phyloP scores from a whole-genome alignment of 768 basidiomycete genomes.

The Pleurotus tuoliensis region DNA sequence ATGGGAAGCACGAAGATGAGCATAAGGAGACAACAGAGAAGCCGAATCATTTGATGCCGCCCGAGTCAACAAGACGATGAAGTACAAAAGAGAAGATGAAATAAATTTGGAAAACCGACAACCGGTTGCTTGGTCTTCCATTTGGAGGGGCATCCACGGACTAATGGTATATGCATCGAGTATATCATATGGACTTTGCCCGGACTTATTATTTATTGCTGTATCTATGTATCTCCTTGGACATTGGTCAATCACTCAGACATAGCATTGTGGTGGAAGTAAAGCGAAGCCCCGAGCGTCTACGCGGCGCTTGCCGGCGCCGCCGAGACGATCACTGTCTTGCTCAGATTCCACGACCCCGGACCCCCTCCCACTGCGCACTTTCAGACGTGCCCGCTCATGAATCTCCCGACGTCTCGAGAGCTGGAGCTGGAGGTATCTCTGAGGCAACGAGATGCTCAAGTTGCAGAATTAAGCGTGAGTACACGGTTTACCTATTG shows the following conservation, averaged over 20 bases:
- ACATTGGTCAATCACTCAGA: too few species aligned
- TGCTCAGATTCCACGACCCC: neutral
- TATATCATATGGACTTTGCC: too few species aligned
- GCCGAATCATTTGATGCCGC: too few species aligned
- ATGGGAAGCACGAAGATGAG: too few species aligned
- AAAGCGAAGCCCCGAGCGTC: neutral
- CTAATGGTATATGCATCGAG: too few species aligned
- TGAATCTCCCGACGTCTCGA: slow-evolving; percentile 71
- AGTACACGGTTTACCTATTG: slow-evolving; percentile 23
- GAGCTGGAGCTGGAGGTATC: slow-evolving; percentile 81
- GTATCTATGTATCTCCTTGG: neutral
- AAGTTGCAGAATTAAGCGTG: slow-evolving; percentile 70
- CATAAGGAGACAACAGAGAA: too few species aligned
- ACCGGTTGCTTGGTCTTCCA: too few species aligned
- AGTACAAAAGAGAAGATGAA: too few species aligned
- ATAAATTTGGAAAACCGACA: too few species aligned
- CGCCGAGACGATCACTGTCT: neutral
- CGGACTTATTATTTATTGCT: neutral
- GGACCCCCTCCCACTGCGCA: slow-evolving; percentile 3
- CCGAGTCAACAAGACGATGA: too few species aligned
- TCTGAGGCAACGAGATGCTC: slow-evolving; percentile 70
- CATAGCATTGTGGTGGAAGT: too few species aligned
- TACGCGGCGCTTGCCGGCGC: slow-evolving; percentile 2
- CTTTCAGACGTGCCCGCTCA: slow-evolving; percentile 22
- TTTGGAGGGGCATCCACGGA: too few species aligned